phyloP scores from a whole-genome alignment of 768 basidiomycete species.

The Phylloporus sp. region DNA sequence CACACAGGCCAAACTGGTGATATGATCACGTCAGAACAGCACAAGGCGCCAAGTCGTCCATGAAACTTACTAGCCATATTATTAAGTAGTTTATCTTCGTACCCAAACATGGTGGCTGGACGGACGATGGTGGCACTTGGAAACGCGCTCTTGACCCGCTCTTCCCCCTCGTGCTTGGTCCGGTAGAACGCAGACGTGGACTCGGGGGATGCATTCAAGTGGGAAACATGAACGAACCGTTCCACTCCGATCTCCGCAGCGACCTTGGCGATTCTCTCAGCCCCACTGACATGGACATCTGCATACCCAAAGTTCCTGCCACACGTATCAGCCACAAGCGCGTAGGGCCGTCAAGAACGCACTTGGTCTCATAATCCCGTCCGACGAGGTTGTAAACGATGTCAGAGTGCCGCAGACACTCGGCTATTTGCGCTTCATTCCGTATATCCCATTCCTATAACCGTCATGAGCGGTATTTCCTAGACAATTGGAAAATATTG shows the following conservation, averaged over 20 bases:
- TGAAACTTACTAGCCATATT: slow-evolving; percentile 78
- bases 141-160: slow-evolving; percentile 78
- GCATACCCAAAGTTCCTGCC: slow-evolving; percentile 82
- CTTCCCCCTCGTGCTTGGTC: slow-evolving; percentile 88
- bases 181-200: slow-evolving; percentile 84
- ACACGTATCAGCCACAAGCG: slow-evolving; percentile 9
- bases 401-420: slow-evolving; percentile 92
- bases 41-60: slow-evolving; percentile 4
- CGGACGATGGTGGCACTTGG: slow-evolving; percentile 84
- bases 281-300: slow-evolving; percentile 78
- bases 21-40: slow-evolving; percentile 10
- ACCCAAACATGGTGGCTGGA: slow-evolving; percentile 85
- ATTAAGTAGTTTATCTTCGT: slow-evolving; percentile 91
- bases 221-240: slow-evolving; percentile 90
- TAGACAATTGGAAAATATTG: slow-evolving; percentile 7
- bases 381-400: slow-evolving; percentile 96
- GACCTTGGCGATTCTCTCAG: slow-evolving; percentile 81
- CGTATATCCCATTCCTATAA: slow-evolving; percentile 92
- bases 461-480: slow-evolving; percentile 8
- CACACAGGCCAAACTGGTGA: slow-evolving; percentile 75
- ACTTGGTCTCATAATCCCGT: slow-evolving; percentile 95
- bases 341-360: slow-evolving; percentile 23
- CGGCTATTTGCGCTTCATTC: slow-evolving; percentile 85
- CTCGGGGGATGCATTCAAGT: slow-evolving; percentile 80
- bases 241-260: slow-evolving; percentile 74